Percentiles rank a stretch among this genome's conserved stretches.
Conservation (phyloP, 768 basidiomycete genomes). For the Nidularia sp. region DNA sequence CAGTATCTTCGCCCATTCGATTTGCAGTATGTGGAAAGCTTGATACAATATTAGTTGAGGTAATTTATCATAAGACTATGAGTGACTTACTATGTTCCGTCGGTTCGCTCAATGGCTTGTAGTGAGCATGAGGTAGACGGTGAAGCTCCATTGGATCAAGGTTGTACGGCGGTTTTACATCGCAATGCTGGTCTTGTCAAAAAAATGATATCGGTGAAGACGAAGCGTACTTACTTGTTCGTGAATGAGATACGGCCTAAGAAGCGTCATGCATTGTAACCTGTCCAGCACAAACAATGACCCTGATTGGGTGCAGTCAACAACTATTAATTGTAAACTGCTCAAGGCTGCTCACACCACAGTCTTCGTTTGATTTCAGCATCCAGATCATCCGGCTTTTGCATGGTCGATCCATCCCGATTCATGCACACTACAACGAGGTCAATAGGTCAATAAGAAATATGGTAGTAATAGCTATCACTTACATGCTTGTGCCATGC, state of each 20-base stretch:
- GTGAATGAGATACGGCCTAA: slow-evolving; percentile 8
- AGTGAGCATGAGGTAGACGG: not conserved
- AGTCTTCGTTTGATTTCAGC: slow-evolving; percentile 2
- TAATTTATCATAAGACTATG: not conserved
- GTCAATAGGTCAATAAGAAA: not conserved
- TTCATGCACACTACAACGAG: not conserved
- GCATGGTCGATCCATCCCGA: not conserved
- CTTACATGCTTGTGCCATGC: slow-evolving; percentile 12
- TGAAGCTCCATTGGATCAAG: slow-evolving; percentile 2
- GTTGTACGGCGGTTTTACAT: slow-evolving; percentile 4
- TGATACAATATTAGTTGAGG: not conserved
- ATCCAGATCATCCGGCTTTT: not conserved
- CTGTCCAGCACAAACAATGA: slow-evolving; percentile 10
- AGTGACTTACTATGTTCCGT: slow-evolving; percentile 5
- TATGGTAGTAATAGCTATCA: not conserved
- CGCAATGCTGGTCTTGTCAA: slow-evolving; percentile 5
- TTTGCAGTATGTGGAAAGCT: slow-evolving; percentile 9
- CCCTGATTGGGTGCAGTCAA: slow-evolving; percentile 5
- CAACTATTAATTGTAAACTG: too few species aligned
- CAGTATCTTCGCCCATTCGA: slow-evolving; percentile 8
- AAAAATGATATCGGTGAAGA: not conserved
- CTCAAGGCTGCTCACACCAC: slow-evolving; percentile 5
- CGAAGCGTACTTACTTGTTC: slow-evolving; percentile 4
- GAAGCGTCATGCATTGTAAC: slow-evolving; percentile 9
- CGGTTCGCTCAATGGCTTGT: slow-evolving; percentile 3